Percentiles rank a stretch among this genome's conserved stretches.
These are phyloP conservation scores for Rhodotorula paludigena DNA, from an alignment of 768 basidiomycete genomes.

Conservation along the genomic window DNA sequence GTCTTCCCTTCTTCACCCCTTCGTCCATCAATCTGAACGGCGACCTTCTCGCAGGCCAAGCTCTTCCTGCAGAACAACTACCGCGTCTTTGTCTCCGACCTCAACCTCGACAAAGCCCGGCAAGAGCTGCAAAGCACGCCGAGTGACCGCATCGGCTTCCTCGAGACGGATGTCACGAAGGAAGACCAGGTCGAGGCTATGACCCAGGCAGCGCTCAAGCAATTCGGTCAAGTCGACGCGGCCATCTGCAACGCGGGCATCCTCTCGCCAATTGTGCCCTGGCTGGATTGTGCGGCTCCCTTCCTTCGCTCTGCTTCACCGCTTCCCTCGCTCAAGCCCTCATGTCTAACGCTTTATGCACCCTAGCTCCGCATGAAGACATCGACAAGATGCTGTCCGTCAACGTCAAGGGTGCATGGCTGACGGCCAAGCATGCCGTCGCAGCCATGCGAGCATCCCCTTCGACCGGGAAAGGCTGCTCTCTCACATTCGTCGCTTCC, in stretches of 20 bases:
- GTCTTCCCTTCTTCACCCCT: background rate
- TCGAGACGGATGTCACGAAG: slow-evolving; percentile 12
- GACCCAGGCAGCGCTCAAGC: background rate
- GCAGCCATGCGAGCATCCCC: slow-evolving; percentile 4
- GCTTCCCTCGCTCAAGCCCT: background rate
- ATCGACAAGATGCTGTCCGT: slow-evolving; percentile 3
- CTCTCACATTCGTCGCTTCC: background rate
- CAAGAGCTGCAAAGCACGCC: background rate
- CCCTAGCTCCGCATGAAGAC: background rate
- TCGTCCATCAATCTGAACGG: background rate
- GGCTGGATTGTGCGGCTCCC: slow-evolving; percentile 11
- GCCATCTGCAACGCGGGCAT: slow-evolving; percentile 11
- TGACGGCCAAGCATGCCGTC: slow-evolving; percentile 7
- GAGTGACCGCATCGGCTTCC: background rate
- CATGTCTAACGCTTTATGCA: background rate
- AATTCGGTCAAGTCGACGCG: slow-evolving; percentile 13
- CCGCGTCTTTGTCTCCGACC: slow-evolving; percentile 1
- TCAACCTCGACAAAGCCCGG: background rate
- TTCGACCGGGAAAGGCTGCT: background rate
- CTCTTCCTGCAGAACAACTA: slow-evolving; percentile 9
- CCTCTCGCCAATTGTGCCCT: background rate
- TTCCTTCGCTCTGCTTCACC: background rate
- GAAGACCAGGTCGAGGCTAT: background rate
- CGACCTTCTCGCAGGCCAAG: background rate
- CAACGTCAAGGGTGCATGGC: slow-evolving; percentile 17